These are phyloP conservation scores for Kwoniella sp. DNA, from an alignment of 768 basidiomycete genomes.

Conservation along the genomic window DNA sequence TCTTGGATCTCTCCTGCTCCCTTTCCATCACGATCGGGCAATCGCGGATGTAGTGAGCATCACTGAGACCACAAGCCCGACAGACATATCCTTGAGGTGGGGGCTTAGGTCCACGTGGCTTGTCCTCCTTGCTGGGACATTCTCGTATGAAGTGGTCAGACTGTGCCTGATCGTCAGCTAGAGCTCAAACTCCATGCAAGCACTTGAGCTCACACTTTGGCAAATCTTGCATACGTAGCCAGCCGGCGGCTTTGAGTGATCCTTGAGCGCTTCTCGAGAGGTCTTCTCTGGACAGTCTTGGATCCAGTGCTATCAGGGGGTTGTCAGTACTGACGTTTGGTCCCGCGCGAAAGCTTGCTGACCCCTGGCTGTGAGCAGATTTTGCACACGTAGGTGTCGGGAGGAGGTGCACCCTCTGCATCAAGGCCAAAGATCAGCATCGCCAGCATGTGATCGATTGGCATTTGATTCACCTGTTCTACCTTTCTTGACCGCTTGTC, in stretches of 20 bases:
- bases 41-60: conserved; percentile 75
- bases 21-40: conserved; percentile 65
- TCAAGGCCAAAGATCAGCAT: background rate
- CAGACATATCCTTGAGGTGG: conserved; percentile 63
- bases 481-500: conserved; percentile 28
- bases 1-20: conserved; percentile 51
- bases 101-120: conserved; percentile 17
- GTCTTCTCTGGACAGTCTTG: conserved; percentile 47
- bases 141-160: conserved; percentile 82
- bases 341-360: no score
- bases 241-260: conserved; percentile 58
- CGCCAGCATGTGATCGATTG: background rate
- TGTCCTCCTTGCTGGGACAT: conserved; percentile 70
- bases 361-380: conserved; percentile 46
- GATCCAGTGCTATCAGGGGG: conserved; percentile 42
- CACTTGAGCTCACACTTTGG: conserved; percentile 56
- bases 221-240: conserved; percentile 87
- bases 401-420: conserved; percentile 32
- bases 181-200: background rate
- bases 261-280: conserved; percentile 49
- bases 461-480: conserved; percentile 22
- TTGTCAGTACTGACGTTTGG: background rate
- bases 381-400: conserved; percentile 47
- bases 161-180: conserved; percentile 48
- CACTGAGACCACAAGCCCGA: conserved; percentile 79